Evolutionary conservation across 163 green algal species (phyloP).

Genomic region (Scenedesmus sp.): DNA sequence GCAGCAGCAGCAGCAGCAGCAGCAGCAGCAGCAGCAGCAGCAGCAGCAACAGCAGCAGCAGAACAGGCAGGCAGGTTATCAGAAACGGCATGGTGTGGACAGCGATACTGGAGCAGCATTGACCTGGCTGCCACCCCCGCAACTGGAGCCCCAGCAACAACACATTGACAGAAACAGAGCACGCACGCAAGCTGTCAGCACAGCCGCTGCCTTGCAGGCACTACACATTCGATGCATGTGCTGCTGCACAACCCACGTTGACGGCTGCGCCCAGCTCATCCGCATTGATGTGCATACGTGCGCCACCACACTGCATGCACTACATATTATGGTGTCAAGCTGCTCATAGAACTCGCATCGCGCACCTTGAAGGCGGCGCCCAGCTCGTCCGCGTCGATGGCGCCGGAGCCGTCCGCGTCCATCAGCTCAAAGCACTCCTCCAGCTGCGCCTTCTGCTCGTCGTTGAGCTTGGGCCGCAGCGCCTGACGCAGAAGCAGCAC

Average conservation of each 20-base stretch:
- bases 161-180: too few relatives aligned
- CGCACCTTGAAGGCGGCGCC: slow-evolving; percentile 75
- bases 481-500: slow-evolving; percentile 26
- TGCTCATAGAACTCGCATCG: neutral
- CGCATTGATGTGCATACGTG: neutral
- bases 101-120: neutral
- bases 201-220: too few relatives aligned
- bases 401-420: slow-evolving; percentile 85
- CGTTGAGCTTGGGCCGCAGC: slow-evolving; percentile 72
- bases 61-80: neutral
- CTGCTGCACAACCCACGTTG: slow-evolving; percentile 52
- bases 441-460: slow-evolving; percentile 72
- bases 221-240: too few relatives aligned
- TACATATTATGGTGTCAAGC: too few relatives aligned
- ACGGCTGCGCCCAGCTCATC: slow-evolving; percentile 82
- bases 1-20: neutral
- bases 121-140: too few relatives aligned
- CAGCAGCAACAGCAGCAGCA: neutral
- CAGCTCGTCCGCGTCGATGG: slow-evolving; percentile 86
- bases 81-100: neutral
- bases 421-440: slow-evolving; percentile 86
- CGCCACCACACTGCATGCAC: too few relatives aligned
- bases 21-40: neutral
- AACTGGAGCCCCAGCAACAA: too few relatives aligned
- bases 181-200: too few relatives aligned